Conservation (phyloP, 768 basidiomycete genomes). For the Serendipita indica region DNA sequence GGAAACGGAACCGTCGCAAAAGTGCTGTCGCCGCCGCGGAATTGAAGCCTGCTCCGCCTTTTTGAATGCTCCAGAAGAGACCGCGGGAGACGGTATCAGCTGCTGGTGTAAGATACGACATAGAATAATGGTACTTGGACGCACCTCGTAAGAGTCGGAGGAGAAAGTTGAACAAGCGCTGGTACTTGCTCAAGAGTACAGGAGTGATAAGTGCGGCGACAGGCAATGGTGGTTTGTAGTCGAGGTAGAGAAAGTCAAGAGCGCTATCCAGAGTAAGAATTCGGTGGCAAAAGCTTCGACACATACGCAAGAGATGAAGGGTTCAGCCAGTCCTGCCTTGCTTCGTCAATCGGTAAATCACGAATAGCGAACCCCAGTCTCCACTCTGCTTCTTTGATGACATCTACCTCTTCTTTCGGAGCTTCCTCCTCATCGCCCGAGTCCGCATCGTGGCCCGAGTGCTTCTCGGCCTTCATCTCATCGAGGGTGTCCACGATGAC, state of each 20-base stretch:
- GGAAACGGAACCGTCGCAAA: slow-evolving; percentile 57
- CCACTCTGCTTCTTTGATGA: slow-evolving; percentile 22
- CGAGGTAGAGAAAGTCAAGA: slow-evolving; percentile 77
- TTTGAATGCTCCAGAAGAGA: slow-evolving; percentile 47
- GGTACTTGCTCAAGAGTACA: slow-evolving; percentile 67
- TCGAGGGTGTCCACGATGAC: slow-evolving; percentile 75
- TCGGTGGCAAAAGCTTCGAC: background rate
- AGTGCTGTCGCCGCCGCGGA: slow-evolving; percentile 40
- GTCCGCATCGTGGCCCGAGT: slow-evolving; percentile 3
- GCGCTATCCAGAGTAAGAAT: slow-evolving; percentile 33
- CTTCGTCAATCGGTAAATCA: slow-evolving; percentile 48
- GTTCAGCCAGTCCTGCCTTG: slow-evolving; percentile 64
- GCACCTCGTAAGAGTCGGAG: slow-evolving; percentile 65
- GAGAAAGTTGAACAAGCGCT: slow-evolving; percentile 66
- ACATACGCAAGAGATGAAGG: slow-evolving; percentile 34
- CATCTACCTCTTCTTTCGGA: slow-evolving; percentile 15
- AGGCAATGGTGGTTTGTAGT: slow-evolving; percentile 77
- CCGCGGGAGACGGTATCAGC: slow-evolving; percentile 55
- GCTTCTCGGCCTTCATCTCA: slow-evolving; percentile 11
- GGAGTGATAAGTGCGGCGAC: slow-evolving; percentile 58
- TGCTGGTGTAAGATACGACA: slow-evolving; percentile 18
- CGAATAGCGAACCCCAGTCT: slow-evolving; percentile 62
- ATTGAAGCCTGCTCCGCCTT: slow-evolving; percentile 37
- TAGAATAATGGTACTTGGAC: slow-evolving; percentile 15
- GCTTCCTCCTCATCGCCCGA: background rate